These are phyloP conservation scores for Lithohypha guttulata DNA, from an alignment of 2,329 filamentous ascomycete species.

Conservation along the genomic window DNA sequence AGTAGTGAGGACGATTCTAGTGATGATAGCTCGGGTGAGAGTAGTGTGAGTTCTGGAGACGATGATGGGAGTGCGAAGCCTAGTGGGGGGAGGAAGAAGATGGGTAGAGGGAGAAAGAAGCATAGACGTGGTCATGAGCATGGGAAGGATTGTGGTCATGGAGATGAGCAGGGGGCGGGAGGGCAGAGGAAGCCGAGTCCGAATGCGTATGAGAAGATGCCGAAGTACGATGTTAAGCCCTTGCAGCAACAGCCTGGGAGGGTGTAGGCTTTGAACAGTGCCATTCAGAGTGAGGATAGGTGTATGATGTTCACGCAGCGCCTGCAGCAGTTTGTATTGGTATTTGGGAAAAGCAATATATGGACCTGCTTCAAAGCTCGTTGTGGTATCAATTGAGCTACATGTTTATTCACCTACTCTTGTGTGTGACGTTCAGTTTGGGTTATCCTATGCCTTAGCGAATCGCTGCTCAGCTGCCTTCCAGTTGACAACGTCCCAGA, in stretches of 20 bases:
- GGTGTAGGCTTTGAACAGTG: background rate
- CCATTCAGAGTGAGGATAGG: too few relatives aligned
- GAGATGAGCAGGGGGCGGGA: slow-evolving; percentile 19
- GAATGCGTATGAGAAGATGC: slow-evolving; percentile 39
- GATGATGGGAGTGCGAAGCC: slow-evolving; percentile 26
- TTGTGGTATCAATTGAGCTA: too few relatives aligned
- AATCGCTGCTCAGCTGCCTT: slow-evolving; percentile 71
- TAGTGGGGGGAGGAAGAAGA: slow-evolving; percentile 21
- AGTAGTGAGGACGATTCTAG: slow-evolving; percentile 46
- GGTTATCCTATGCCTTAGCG: slow-evolving; percentile 7
- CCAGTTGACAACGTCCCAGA: slow-evolving; percentile 97
- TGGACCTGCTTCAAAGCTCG: too few relatives aligned
- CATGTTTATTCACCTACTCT: too few relatives aligned
- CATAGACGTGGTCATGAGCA: slow-evolving; percentile 13
- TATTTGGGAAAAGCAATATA: too few relatives aligned
- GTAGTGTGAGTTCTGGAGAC: slow-evolving; percentile 33
- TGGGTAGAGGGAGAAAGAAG: slow-evolving; percentile 19
- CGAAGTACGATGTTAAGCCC: slow-evolving; percentile 23
- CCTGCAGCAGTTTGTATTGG: too few relatives aligned
- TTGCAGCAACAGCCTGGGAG: slow-evolving; percentile 7
- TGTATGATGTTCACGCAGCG: too few relatives aligned
- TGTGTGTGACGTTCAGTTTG: too few relatives aligned
- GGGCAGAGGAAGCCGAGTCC: slow-evolving; percentile 29
- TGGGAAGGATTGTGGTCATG: slow-evolving; percentile 17
- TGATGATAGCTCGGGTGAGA: slow-evolving; percentile 38